Conservation (phyloP, 306 rosid species). For the Delonix regia region DNA sequence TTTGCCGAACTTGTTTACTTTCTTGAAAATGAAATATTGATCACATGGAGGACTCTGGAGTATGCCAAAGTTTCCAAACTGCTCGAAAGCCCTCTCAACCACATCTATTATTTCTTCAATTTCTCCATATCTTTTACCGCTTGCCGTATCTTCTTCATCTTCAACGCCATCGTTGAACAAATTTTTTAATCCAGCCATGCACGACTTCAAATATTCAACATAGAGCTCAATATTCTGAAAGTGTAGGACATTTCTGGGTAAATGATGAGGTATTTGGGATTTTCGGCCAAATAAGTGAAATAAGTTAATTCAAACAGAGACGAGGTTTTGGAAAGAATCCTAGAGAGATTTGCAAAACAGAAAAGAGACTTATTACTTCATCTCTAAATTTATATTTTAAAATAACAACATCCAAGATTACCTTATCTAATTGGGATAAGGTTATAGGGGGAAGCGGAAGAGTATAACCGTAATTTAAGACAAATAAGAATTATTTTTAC, state of each 20-base stretch:
- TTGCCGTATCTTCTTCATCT: not conserved
- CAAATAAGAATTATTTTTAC: no score
- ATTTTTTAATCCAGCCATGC: not conserved
- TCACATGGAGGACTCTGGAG: not conserved
- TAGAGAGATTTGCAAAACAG: not conserved
- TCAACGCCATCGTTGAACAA: no score
- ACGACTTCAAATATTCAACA: not conserved
- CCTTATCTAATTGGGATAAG: not conserved
- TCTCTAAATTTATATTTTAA: not conserved
- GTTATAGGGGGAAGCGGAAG: not conserved
- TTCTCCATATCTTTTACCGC: constrained; percentile 31
- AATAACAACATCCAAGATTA: not conserved
- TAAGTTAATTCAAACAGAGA: no score
- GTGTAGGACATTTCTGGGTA: not conserved
- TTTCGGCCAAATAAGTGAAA: no score
- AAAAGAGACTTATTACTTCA: not conserved
- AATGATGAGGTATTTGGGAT: not conserved
- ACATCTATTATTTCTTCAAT: constrained; percentile 36
- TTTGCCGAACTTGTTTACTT: not conserved
- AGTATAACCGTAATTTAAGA: no score
- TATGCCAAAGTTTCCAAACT: constrained; percentile 26
- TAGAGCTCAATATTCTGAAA: not conserved
- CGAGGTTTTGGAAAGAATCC: not conserved
- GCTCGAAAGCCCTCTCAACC: constrained; percentile 19
- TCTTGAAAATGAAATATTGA: constrained; percentile 20